Base-by-base conservation (phyloP, 2,329 filamentous ascomycete species). In the Diaporthe australafricana region DNA sequence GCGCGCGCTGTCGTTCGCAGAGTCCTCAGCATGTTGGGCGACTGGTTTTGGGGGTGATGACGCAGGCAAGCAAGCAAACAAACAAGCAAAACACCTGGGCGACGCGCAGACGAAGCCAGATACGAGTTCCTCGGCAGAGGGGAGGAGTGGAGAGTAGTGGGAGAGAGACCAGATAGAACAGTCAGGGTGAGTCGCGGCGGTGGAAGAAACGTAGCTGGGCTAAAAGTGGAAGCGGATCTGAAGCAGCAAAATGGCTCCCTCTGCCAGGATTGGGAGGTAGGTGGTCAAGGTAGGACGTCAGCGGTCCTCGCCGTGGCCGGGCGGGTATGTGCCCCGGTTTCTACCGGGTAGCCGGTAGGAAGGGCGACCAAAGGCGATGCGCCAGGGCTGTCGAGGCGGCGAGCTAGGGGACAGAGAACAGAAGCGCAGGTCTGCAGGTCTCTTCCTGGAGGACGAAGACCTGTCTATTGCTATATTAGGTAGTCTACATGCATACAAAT, bases 1-100 rank as follows among this genome's bases (percentile, higher is more conserved):
- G 75, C 73, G 66, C 78, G 78, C n/a, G 77, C 77, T 53, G 76
- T 76, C 57, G 74, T 75, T 55, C 77, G 71, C 22, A 79, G 66
- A 55, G 75, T 76, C 75, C 72, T 66, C 52, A 73, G 42, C 72
- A 73, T 73, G 27, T 2, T 73, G 72, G 50, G 53, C 50, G 57
- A 32, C 40, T 47, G 65, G 32, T 25, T n/a, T 50, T 30, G 60
- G 25, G 60, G 45, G 45, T 20, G 38, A 30, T 62, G 56, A 16
- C 38, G 38, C 38, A 30, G 56, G 56, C 56, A 35, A 38, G 22
- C 42, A 48, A 63, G 14, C 42, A 63, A 16, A 20, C 20, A 48
- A 50, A 25, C 42, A 65, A 25, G 45, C 20, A 48, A n/a, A 63
- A 35, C 45, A 30, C 25, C 60, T 50, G 45, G 45, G 60, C 60